Base-by-base conservation (phyloP, 2,329 filamentous ascomycete species). In the Zalaria obscura region DNA sequence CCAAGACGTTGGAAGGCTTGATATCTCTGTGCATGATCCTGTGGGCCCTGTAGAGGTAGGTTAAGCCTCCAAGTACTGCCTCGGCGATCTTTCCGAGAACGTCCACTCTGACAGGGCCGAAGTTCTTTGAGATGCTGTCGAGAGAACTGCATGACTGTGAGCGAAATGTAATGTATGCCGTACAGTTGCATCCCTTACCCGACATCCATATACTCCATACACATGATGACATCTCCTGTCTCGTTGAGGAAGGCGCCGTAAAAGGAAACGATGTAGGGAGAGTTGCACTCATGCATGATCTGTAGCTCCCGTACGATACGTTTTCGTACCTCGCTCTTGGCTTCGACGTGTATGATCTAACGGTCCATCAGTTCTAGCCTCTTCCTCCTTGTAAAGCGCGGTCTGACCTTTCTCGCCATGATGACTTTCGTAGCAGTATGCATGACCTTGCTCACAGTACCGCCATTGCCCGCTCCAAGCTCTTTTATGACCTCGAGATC, bases 181-280 rank as follows among this genome's bases (percentile, higher is more conserved):
- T 8, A 38, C 8, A 26, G 8, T 5, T 27, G 34, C 27, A 11
- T 27, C 18, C 68, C 84, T 64, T 73, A 96, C 91, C 91, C 91
- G 59, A 89, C 86, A 64, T 98, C 91, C 86, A 94, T 94, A 60
- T 98, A 96, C 62, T 98, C 91, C 91, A 98, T 98, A 63, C 91
- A 98, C 80, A 98, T 89, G 53, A 96, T 93, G 45, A 98, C 93
- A 66, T 98, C 91, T 58, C 93, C 89, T 47, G 87, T 87, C 57
- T 93, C 84, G 59, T 94, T 96, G 56, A 96, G 75, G 58, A 96
- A 98, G 32, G 91, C 91, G 46, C 91, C 91, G 57, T 96, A 96
- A 63, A 95, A 98, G 41, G 83, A 94, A 46, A 98, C 91, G 55
- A 98, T 96, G 62, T 93, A 88, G 46, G 91, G 84, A 25, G 85